Evolutionary conservation across 140 eudicot genomes (phyloP), one percentile per base, ranked within the genome.

Genomic region (Flaveria floridana): DNA sequence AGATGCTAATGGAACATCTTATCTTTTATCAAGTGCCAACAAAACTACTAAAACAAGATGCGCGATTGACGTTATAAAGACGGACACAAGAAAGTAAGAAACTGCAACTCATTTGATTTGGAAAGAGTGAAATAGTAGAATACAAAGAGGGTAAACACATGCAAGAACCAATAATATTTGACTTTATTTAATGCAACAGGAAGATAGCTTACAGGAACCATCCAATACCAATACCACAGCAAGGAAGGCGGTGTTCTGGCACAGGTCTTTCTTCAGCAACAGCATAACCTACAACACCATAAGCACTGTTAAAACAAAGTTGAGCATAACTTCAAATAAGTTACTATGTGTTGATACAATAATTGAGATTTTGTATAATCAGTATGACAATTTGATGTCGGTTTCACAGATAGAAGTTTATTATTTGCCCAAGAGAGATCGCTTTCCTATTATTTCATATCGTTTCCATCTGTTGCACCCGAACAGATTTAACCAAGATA

Each of bases 261-360:
- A 86, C 85, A 20, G 97, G 95, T 73, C 79, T 85, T 79, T 96
- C 96, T 78, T 87, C 98, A 62, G 90, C 89, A 69, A 87, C 91
- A 58, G 82, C 95, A 79, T 89, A 92, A 73, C 96, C 98, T 92
- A 76, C 23, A 70, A 73, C 67, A 73, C 20, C 61, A 77, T 30
- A 16, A 12, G 46, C 53, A 44, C 44, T 28, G 63, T 77, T 71
- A 59, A 47, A 47, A 34, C 62, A 46, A 62, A 77, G 25, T 28
- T 10, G 28, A 28, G 18, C 21, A 11, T 41, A 73, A 21, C 77
- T 70, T 70, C 18, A 28, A 50, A 70, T 52, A 70, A 47, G 2
- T 68, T 25, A 71, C 34, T 41, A 57, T 56, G 42, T 46, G 39
- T 15, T 39, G 34, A 50, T 34, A 57, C 30, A 57, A 13, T 12